phyloP scores from a whole-genome alignment of 768 basidiomycete species.

The Floccularia luteovirens region DNA sequence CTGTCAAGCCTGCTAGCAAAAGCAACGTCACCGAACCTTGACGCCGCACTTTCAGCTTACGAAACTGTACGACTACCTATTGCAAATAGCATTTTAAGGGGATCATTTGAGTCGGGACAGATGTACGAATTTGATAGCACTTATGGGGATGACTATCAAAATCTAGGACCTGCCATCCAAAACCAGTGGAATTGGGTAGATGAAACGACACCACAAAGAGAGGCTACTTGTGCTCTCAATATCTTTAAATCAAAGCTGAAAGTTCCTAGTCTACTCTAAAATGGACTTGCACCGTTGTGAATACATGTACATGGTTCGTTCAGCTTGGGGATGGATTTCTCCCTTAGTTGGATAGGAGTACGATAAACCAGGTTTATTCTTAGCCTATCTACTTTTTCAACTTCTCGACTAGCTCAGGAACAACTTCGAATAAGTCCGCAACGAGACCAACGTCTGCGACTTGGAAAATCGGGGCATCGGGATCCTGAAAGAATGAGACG shows the following conservation, averaged over 20 bases:
- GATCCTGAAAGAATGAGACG: conserved; percentile 47
- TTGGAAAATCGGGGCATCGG: conserved; percentile 98
- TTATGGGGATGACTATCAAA: conserved; percentile 25
- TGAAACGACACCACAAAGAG: conserved; percentile 23
- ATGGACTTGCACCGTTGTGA: too few relatives aligned
- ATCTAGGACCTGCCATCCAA: conserved; percentile 30
- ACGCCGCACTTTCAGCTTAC: conserved; percentile 20
- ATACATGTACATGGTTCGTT: too few relatives aligned
- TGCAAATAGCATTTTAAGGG: conserved; percentile 22
- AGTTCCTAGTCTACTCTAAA: too few relatives aligned
- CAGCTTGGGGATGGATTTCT: too few relatives aligned
- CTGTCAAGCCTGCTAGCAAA: conserved; percentile 13
- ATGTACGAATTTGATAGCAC: conserved; percentile 30
- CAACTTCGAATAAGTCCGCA: conserved; percentile 86
- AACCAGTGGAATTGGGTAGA: conserved; percentile 35
- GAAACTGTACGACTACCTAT: conserved; percentile 23
- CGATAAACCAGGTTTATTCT: too few relatives aligned
- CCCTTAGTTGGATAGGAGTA: too few relatives aligned
- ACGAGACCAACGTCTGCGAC: conserved; percentile 95
- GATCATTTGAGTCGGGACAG: conserved; percentile 23
- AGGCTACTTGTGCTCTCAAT: conserved; percentile 8
- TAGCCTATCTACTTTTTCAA: conserved; percentile 46
- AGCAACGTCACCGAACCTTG: conserved; percentile 9
- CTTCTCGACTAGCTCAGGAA: conserved; percentile 88
- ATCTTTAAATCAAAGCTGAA: too few relatives aligned